These are phyloP conservation scores for Cupressus sempervirens DNA, from an alignment of 75 land plant species.

Conservation along the genomic window DNA sequence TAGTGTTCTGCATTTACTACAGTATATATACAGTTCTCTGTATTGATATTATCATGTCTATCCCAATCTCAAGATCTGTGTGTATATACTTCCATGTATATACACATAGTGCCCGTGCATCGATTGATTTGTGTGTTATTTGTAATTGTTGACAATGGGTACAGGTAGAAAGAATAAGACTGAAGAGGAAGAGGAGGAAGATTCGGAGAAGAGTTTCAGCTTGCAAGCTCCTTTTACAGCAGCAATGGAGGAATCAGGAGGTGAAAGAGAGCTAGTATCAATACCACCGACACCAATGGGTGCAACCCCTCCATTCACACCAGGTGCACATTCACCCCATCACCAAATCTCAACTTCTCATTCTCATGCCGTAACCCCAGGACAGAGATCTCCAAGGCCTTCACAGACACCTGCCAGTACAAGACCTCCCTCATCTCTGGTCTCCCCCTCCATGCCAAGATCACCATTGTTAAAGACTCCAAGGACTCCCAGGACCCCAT, in stretches of 20 bases:
- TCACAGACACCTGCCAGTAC: slow-evolving; percentile 17
- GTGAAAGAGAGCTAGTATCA: slow-evolving; percentile 55
- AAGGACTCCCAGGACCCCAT: slow-evolving; percentile 30
- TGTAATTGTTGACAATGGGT: neutral
- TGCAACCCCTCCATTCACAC: slow-evolving; percentile 40
- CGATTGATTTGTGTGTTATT: neutral
- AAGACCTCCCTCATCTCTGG: slow-evolving; percentile 4
- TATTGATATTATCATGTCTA: neutral
- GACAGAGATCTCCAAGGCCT: slow-evolving; percentile 27
- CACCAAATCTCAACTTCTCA: slow-evolving; percentile 13
- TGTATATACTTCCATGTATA: neutral
- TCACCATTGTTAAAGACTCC: slow-evolving; percentile 11
- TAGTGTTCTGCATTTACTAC: too few relatives aligned
- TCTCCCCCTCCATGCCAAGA: slow-evolving; percentile 20
- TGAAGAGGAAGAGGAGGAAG: neutral
- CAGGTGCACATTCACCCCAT: slow-evolving; percentile 12
- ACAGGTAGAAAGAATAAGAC: slow-evolving; percentile 7
- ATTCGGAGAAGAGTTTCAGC: slow-evolving; percentile 11
- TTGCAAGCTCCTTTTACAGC: neutral
- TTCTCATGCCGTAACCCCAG: slow-evolving; percentile 47
- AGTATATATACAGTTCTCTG: neutral
- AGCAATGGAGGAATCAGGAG: slow-evolving; percentile 42
- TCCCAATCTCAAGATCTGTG: neutral
- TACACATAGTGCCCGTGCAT: neutral
- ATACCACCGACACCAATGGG: slow-evolving; percentile 60